These are phyloP conservation scores for Fusarium tupiense DNA, from an alignment of 2,329 filamentous ascomycete genomes.

Conservation along the genomic window DNA sequence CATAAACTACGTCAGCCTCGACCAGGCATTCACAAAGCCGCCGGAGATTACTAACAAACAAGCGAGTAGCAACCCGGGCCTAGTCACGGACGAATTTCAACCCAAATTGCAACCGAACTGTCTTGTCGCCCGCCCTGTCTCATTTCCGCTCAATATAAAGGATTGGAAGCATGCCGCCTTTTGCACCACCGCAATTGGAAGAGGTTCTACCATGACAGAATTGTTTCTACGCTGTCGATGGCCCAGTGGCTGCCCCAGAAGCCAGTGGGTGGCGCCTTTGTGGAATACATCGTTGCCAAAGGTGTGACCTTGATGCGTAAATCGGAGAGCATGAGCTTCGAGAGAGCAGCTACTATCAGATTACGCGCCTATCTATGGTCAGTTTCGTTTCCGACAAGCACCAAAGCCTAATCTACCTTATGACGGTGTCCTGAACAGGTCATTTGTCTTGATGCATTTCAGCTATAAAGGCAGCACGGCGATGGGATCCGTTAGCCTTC, in stretches of 20 bases:
- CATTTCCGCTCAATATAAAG: neutral
- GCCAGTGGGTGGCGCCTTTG: no score
- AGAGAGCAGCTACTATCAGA: no score
- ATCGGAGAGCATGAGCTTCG: no score
- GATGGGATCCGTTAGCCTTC: no score
- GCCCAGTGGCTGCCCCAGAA: no score
- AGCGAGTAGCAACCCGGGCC: neutral
- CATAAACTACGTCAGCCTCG: neutral
- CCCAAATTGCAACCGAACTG: neutral
- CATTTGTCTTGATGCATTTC: no score
- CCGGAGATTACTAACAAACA: neutral
- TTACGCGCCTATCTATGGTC: no score
- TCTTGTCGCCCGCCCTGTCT: neutral
- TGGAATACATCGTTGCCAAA: neutral
- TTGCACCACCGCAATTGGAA: no score
- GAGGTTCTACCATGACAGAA: neutral
- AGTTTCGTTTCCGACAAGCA: no score
- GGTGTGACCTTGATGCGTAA: neutral
- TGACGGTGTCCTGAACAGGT: no score
- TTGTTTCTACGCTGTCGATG: neutral
- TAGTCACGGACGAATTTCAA: fast-evolving
- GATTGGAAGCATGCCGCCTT: neutral
- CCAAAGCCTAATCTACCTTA: no score
- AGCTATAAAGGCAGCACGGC: no score
- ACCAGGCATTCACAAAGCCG: neutral